phyloP scores from a whole-genome alignment of 495 filamentous ascomycete genomes.

The Neurospora pannonica region DNA sequence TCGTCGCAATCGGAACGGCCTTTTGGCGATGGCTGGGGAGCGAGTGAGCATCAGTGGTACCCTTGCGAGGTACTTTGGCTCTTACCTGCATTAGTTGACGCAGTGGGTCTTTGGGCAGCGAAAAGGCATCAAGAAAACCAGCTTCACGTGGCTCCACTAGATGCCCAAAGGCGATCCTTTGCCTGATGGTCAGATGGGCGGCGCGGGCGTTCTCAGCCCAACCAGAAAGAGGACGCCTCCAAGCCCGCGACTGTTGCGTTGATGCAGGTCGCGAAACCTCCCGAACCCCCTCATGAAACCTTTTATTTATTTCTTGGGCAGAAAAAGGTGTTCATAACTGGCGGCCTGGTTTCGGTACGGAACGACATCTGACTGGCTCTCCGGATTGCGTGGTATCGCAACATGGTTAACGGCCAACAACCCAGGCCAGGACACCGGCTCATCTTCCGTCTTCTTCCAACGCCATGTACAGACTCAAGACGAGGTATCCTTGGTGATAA shows the following conservation, averaged over 20 bases:
- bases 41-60: slow-evolving; percentile 15
- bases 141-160: slow-evolving; percentile 29
- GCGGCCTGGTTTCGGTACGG: slow-evolving; percentile 6
- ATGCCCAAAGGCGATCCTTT: slow-evolving; percentile 7
- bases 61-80: slow-evolving; percentile 1
- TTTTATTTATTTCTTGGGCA: slow-evolving; percentile 12
- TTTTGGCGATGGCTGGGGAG: slow-evolving; percentile 1
- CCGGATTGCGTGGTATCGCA: background rate
- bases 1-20: slow-evolving; percentile 1
- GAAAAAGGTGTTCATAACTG: slow-evolving; percentile 11
- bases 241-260: slow-evolving; percentile 5
- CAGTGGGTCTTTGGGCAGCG: slow-evolving; percentile 26
- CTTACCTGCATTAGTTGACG: slow-evolving; percentile 14
- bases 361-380: slow-evolving; percentile 4
- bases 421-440: background rate
- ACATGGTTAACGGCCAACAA: background rate
- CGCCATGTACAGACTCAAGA: background rate
- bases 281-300: background rate
- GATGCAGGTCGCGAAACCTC: slow-evolving; percentile 8
- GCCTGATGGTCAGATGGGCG: slow-evolving; percentile 10
- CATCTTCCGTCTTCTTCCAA: background rate
- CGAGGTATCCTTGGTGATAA: background rate
- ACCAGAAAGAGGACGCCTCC: slow-evolving; percentile 11
- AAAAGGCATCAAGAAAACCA: slow-evolving; percentile 10
- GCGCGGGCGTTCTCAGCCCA: slow-evolving; percentile 22